Base-by-base conservation (phyloP, 495 filamentous ascomycete genomes). In the Neurospora tetrasperma region DNA sequence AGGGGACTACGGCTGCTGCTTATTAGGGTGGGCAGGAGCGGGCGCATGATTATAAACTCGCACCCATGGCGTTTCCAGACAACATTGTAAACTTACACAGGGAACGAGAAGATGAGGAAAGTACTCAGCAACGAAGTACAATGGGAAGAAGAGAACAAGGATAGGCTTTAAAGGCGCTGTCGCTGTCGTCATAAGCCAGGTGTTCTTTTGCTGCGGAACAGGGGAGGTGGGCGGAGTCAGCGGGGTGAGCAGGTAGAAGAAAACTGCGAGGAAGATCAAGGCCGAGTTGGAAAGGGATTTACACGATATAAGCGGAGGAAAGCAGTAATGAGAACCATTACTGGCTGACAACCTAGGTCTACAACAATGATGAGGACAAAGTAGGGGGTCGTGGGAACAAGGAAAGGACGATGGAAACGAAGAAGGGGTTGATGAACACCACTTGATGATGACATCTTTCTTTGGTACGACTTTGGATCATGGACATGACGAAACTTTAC, bases 1-100 rank as follows among this genome's bases (percentile, higher is more conserved):
- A 97, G 78, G 89, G 92, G 59, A 88, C 90, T 62, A 86, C 85
- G 23, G 84, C 87, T 1, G 82, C 88, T 7, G 82, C 85, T 6
- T 86, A 83, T 71, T 86, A 79, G 71, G 8, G 12, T 42, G 62
- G 6, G 31, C 39, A 27, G 27, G 7, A 12, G 35, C 71, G 35
- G 12, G 5, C 12, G 12, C 11, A 12, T 62, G 11, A 8, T 14
- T 0, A 62, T 16, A 16, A 2, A 16, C 5, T 35, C 11, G 14
- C 54, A 66, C 1, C 54, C 11, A 10, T 10, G 6, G 6, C 0
- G 8, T 12, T 23, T 31, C 12, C 54, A 62, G 23, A 27, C 16
- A 62, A 0, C 31, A 2, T 2, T 16, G 23, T 11, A 27, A 16
- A 3, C 20, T 62, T 62, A 0, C 27, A 31, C 27, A 2, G 27